A percentile compares a stretch with the other conserved stretches of the same genome.
phyloP scores from a whole-genome alignment of 257 asterid genomes.

The Nemophila menziesii region DNA sequence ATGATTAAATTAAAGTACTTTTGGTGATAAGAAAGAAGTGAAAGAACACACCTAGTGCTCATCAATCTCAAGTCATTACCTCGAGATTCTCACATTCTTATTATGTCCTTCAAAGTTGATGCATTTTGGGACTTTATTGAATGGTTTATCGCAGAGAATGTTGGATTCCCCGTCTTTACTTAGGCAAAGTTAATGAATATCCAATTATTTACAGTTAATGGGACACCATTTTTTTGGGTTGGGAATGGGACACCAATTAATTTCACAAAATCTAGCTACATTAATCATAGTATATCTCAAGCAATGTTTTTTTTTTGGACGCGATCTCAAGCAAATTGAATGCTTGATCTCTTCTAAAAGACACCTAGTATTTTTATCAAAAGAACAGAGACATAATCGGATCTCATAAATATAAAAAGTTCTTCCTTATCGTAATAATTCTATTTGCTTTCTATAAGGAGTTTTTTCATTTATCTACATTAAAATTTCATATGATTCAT shows the following conservation, averaged over 20 bases:
- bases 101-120: conserved; percentile 5
- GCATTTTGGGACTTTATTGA: conserved; percentile 52
- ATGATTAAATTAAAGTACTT: not conserved
- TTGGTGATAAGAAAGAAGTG: not conserved
- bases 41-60: conserved; percentile 36
- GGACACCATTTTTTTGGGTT: not conserved
- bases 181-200: not conserved
- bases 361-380: no score
- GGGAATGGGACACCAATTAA: no score
- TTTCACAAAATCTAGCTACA: no score
- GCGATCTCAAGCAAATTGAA: no score
- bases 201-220: not conserved
- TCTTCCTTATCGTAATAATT: no score
- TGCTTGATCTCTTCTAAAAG: no score
- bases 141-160: conserved; percentile 87
- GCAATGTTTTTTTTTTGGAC: no score
- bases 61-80: conserved; percentile 35
- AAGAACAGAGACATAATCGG: no score
- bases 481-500: conserved; percentile 20
- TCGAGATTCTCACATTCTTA: conserved; percentile 66
- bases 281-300: no score
- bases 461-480: not conserved
- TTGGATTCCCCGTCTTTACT: conserved; percentile 19
- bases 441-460: not conserved
- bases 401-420: no score